Evolutionary conservation across 2,329 filamentous ascomycete species (phyloP), one percentile per base, ranked within the genome.

Genomic region (Aspergillus fischeri): DNA sequence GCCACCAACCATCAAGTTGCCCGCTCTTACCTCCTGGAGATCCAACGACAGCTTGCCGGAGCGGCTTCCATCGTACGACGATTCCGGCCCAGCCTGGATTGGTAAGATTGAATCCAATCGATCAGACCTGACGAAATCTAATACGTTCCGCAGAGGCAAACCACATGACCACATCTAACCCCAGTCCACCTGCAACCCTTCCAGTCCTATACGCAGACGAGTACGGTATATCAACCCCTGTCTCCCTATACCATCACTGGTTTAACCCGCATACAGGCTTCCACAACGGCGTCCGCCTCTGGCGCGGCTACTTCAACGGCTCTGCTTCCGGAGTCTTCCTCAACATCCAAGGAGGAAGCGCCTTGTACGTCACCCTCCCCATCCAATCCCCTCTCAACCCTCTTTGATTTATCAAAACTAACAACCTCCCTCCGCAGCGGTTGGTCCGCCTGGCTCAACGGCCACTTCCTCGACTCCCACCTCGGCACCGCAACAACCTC

Each of bases 391-490:
- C 27, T 41, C 56, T 47, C 44, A 42, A 17, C 29, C n/a, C n/a
- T 3, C 3, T 25, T 27, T 27, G 25, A 27, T 20, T 3, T 27
- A 55, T 32, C 25, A n/a, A 8, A 57, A 6, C n/a, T 27, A 25
- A 29, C 49, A 50, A 52, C 24, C 29, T 35, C 42, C 8, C 29
- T 20, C 10, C 35, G 5, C 38, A 70, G 83, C 57, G 83, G 83
- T 17, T 86, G 79, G 71, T 82, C 78, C 3, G 82, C 78, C 24
- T 86, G 80, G 77, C 69, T 86, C 0, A 86, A 87, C 67, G 80
- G 80, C 8, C 65, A 77, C 5, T 82, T 82, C 66, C 67, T 86
- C 6, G 83, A 82, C 21, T 84, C 83, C 0, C 81, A 77, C 68
- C 73, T 83, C 4, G 84, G 84, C 38, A 51, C 53, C 27, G 58